Base-by-base conservation (phyloP, 192 early-diverging fungal genomes). In the Coemansia sp. region DNA sequence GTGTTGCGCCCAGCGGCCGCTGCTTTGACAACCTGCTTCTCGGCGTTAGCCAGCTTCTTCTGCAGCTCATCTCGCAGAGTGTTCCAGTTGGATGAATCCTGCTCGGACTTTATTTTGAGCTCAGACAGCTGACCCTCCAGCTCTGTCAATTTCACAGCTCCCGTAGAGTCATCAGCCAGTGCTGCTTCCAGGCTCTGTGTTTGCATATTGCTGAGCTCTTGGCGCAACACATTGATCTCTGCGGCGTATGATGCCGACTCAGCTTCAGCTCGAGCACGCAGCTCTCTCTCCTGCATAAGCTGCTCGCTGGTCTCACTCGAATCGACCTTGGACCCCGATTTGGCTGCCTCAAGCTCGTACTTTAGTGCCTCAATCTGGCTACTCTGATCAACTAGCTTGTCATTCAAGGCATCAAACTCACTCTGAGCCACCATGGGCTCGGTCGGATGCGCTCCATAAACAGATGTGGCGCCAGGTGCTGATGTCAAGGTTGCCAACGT, bases 1-100 rank as follows among this genome's bases (percentile, higher is more conserved):
- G 69, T 63, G 52, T 69, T 81, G 63, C 79, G 75, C 52, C 37
- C 79, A 4, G 71, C 74, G 4, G 74, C 75, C 0, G 79, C 79
- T 14, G 73, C 75, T 61, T 82, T 82, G 25, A 76, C 70, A 4
- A 65, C 70, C 43, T 76, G 74, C 74, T 82, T 82, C 37, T 82
- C 74, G 2, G 79, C 70, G 12, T 70, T 73, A 10, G 64, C 61
- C 39, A 82, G 61, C 65, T 76, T 76, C 57, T 70, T 67, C 23
- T 69, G 70, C 57, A 82, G 39, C 56, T 76, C 75, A 22, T 72
- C 65, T 6, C 65, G 65, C 62, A 70, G 58, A 0, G 22, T 48
- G 14, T 67, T 50, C 79, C 75, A 76, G 19, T 47, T 57, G 19
- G 63, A 54, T 25, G 53, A 47, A 10, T 70, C 51, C 11, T 51